Base-by-base conservation (phyloP, 106 monocot species). In the Dioscorea zingiberensis region DNA sequence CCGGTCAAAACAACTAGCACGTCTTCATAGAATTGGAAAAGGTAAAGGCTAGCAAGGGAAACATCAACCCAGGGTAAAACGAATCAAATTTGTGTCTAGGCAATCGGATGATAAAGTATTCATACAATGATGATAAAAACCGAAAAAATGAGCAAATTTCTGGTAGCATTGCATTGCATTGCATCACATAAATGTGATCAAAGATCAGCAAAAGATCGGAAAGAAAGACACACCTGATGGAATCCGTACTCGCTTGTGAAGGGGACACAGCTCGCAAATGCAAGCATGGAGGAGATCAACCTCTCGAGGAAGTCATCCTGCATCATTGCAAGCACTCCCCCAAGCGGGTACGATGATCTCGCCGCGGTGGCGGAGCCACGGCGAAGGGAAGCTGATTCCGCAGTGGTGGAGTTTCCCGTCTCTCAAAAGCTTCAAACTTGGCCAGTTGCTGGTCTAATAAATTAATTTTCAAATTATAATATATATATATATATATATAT, bases 201-300 rank as follows among this genome's bases (percentile, higher is more conserved):
- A 38, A 38, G 19, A 51, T 1, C 12, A 51, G 44, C 16, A n/a
- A 0, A 63, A 4, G 56, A 54, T 17, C 44, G 23, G 54, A 15
- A 47, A 44, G 32, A 9, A 21, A 47, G 55, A 28, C 16, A 65
- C 66, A 92, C 91, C 86, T 89, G 97, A 55, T 93, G 92, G 63
- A 98, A 93, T 2, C 92, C 92, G 21, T 64, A 73, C 53, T 89
- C 92, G 15, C 77, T 81, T 13, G 76, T 74, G 16, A 98, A 69
- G 9, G 92, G 92, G 14, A 93, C 89, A 38, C 25, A 98, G 79
- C 73, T 92, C 97, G 1, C 92, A 74, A 4, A 92, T 93, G 74
- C 97, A 98, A 18, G 88, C 97, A 55, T 98, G 92, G 26, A 98
- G 75, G 19, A 88, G 78, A 48, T 98, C 92, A 46, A 86, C 73